Evolutionary conservation across 2,329 filamentous ascomycete species (phyloP).

Genomic region (Exophiala calicioides): DNA sequence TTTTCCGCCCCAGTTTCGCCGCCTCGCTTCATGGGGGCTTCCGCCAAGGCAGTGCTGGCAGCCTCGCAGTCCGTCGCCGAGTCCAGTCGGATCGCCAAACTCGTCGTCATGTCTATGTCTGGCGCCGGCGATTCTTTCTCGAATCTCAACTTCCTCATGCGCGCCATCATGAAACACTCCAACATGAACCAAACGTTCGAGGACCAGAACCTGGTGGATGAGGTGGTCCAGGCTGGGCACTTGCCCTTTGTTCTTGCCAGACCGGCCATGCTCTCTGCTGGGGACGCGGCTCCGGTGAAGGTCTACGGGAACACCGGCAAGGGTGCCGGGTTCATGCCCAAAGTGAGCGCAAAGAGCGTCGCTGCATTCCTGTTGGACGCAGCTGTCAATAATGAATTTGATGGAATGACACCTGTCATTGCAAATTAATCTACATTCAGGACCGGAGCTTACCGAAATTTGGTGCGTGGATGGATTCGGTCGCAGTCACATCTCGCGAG

Average conservation of each 20-base stretch:
- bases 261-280: conserved; percentile 47
- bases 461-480: too few species aligned
- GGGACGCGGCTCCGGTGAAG: conserved; percentile 39
- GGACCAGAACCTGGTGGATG: conserved; percentile 53
- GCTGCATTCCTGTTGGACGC: conserved; percentile 51
- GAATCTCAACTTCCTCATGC: conserved; percentile 46
- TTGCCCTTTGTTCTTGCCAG: conserved; percentile 49
- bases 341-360: conserved; percentile 42
- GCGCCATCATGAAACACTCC: conserved; percentile 48
- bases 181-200: conserved; percentile 50
- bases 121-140: conserved; percentile 51
- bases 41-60: conserved; percentile 12
- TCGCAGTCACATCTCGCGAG: too few species aligned
- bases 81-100: conserved; percentile 45
- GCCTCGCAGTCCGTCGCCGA: conserved; percentile 29
- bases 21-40: conserved; percentile 49
- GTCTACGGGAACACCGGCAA: conserved; percentile 47
- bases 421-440: conserved; percentile 40
- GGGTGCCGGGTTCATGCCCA: conserved; percentile 45
- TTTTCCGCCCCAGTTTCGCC: conserved; percentile 50
- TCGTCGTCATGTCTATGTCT: conserved; percentile 55
- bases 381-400: conserved; percentile 45
- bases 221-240: conserved; percentile 40
- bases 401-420: conserved; percentile 50
- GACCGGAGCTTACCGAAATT: too few species aligned